Percentiles rank a stretch among this genome's conserved stretches.
These are phyloP conservation scores for Rhizophora apiculata DNA, from an alignment of 345 rosid species.

Conservation along the genomic window DNA sequence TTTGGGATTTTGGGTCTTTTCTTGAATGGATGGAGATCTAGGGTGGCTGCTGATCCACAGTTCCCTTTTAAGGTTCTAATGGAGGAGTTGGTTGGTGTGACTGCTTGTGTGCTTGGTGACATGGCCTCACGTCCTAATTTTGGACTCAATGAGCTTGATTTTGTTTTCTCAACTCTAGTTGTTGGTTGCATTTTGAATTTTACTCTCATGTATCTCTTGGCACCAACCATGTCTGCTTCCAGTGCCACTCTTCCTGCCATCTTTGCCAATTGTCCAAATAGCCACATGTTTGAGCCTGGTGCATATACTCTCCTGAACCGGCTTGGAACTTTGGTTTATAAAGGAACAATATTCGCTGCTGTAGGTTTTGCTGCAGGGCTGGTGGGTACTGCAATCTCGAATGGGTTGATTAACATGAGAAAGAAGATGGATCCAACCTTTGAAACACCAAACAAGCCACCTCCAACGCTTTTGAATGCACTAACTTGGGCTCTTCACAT, in stretches of 20 bases:
- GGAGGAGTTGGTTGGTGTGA: constrained; percentile 94
- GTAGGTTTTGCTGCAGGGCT: constrained; percentile 96
- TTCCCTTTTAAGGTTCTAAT: constrained; percentile 92
- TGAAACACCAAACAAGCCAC: constrained; percentile 87
- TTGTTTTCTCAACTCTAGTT: constrained; percentile 84
- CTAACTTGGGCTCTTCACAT: constrained; percentile 87
- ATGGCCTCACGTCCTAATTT: constrained; percentile 98
- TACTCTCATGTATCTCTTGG: constrained; percentile 85
- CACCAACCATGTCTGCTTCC: constrained; percentile 56
- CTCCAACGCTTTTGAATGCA: constrained; percentile 80
- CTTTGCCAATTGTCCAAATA: constrained; percentile 70
- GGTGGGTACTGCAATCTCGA: constrained; percentile 76
- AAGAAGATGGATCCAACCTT: constrained; percentile 94
- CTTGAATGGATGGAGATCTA: constrained; percentile 77
- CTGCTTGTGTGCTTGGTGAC: constrained; percentile 83
- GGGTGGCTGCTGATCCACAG: constrained; percentile 93
- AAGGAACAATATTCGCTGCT: constrained; percentile 76
- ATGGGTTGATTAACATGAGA: constrained; percentile 77
- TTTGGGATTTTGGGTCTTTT: constrained; percentile 63
- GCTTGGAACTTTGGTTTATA: constrained; percentile 72
- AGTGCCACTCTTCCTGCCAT: constrained; percentile 57
- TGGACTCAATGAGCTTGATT: constrained; percentile 89
- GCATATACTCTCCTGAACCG: constrained; percentile 48
- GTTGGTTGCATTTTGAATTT: constrained; percentile 91
- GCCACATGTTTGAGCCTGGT: constrained; percentile 93